A percentile compares a stretch with the other conserved stretches of the same genome.
phyloP scores from a whole-genome alignment of 805 yeast species.

The Starmerella kuoi region DNA sequence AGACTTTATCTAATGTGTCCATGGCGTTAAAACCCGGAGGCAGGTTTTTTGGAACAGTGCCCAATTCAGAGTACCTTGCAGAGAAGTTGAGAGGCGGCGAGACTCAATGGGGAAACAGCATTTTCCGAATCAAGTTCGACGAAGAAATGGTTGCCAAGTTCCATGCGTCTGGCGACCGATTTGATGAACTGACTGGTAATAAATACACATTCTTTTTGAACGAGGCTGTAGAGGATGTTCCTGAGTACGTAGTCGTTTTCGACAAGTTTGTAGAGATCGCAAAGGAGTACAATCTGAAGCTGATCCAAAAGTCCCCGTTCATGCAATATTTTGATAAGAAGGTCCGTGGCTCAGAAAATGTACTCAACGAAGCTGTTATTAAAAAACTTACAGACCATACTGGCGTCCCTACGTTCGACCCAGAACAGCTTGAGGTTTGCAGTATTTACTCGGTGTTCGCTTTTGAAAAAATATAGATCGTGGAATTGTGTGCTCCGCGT shows the following conservation, averaged over 20 bases:
- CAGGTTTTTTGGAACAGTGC: conserved; percentile 82
- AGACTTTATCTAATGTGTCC: conserved; percentile 61
- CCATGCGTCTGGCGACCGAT: conserved; percentile 30
- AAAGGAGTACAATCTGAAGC: conserved; percentile 64
- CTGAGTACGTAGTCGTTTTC: conserved; percentile 93
- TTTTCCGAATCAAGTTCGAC: conserved; percentile 74
- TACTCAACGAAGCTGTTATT: conserved; percentile 24
- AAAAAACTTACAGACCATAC: conserved; percentile 51
- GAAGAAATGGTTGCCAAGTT: conserved; percentile 29
- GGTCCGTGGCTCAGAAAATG: conserved; percentile 36
- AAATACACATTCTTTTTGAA: conserved; percentile 66
- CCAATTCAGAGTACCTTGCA: conserved; percentile 63
- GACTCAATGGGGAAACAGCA: conserved; percentile 69
- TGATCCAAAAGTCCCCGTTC: conserved; percentile 64
- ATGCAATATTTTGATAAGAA: conserved; percentile 71
- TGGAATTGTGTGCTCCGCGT: no score
- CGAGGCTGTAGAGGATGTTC: conserved; percentile 94
- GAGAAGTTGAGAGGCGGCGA: conserved; percentile 41
- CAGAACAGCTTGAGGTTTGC: conserved; percentile 76
- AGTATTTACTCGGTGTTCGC: conserved; percentile 80
- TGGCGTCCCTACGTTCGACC: conserved; percentile 77
- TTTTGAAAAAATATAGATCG: conserved; percentile 36
- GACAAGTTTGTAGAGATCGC: conserved; percentile 75
- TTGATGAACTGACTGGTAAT: conserved; percentile 53
- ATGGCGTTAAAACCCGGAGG: conserved; percentile 73